phyloP scores from a whole-genome alignment of 164 flowering plant genomes.

The Nelumbo lutea region DNA sequence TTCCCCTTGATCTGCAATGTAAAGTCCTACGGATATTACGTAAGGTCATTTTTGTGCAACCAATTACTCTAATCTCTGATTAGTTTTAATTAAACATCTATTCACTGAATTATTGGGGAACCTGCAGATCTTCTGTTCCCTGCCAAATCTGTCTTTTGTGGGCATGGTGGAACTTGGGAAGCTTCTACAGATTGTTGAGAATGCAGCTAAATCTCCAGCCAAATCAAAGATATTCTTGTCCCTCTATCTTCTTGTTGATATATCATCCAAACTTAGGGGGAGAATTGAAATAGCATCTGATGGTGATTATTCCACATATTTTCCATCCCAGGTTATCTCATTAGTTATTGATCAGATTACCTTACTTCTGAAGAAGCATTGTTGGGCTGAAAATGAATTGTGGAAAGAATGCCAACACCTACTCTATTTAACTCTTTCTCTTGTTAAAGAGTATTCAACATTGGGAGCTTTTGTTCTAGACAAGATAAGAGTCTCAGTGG shows the following conservation, averaged over 20 bases:
- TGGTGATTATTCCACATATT: conserved; percentile 17
- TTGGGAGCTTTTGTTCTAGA: conserved; percentile 39
- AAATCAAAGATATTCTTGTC: conserved; percentile 33
- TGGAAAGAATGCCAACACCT: conserved; percentile 33
- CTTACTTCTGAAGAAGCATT: conserved; percentile 23
- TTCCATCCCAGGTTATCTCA: conserved; percentile 28
- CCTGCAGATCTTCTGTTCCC: conserved; percentile 41
- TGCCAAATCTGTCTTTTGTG: conserved; percentile 17
- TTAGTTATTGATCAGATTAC: conserved; percentile 36
- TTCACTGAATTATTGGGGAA: conserved; percentile 14
- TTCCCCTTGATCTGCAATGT: conserved; percentile 34
- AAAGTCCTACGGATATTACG: conserved; percentile 45
- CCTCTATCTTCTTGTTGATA: conserved; percentile 33
- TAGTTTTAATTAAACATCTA: background rate
- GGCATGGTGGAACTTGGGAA: conserved; percentile 35
- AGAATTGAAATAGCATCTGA: conserved; percentile 17
- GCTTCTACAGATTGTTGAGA: conserved; percentile 32
- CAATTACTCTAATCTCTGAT: background rate
- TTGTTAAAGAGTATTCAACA: conserved; percentile 37
- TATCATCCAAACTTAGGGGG: conserved; percentile 27
- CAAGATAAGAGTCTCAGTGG: conserved; percentile 27
- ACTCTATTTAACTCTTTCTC: conserved; percentile 30
- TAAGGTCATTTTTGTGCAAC: conserved; percentile 36
- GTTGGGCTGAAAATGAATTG: conserved; percentile 14
- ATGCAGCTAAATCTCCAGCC: conserved; percentile 33